Evolutionary conservation across 148 eudicot species (phyloP), one percentile per base, ranked within the genome.

Genomic region (Chenopodium suecicum): DNA sequence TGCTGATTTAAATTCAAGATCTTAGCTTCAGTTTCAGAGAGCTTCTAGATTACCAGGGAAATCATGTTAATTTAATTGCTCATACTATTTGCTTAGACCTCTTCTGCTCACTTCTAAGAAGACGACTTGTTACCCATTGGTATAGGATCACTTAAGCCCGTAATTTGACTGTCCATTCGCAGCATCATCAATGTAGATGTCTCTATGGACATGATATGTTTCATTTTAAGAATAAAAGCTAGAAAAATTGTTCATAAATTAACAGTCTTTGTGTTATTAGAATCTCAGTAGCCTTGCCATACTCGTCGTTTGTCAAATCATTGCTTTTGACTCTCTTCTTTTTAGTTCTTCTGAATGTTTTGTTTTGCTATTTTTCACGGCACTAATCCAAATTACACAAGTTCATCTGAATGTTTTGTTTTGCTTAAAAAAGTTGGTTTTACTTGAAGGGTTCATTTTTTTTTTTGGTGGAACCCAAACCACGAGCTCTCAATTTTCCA

Each of bases 91-190:
- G 73, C 84, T 83, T 78, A 66, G 66, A 85, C 78, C 54, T 80
- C 73, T 78, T 73, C 58, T 37, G 89, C 89, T 87, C 80, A 73
- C 84, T 80, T 58, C 87, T 80, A 70, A 48, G 82, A 76, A 62
- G 83, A 11, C 10, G 75, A 75, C 16, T 67, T 68, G 17, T 25
- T 29, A 25, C n/a, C 73, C 29, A 48, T 20, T 9, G 74, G 14
- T 47, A 74, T 25, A 71, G 60, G 77, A 32, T 76, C 47, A 41
- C 3, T 69, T 6, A 17, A 17, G 25, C 72, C 69, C 47, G 22
- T 41, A 1, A 12, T 76, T 62, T 17, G 34, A 27, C 82, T 79
- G 50, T 25, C 34, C 75, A 75, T 56, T 68, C 4, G 20, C 48
- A 76, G 22, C 29, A 48, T 50, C 62, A 68, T 68, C 7, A 62